Percentiles rank a stretch among this genome's conserved stretches.
These are phyloP conservation scores for Purshia tridentata DNA, from an alignment of 306 rosid genomes.

Conservation along the genomic window DNA sequence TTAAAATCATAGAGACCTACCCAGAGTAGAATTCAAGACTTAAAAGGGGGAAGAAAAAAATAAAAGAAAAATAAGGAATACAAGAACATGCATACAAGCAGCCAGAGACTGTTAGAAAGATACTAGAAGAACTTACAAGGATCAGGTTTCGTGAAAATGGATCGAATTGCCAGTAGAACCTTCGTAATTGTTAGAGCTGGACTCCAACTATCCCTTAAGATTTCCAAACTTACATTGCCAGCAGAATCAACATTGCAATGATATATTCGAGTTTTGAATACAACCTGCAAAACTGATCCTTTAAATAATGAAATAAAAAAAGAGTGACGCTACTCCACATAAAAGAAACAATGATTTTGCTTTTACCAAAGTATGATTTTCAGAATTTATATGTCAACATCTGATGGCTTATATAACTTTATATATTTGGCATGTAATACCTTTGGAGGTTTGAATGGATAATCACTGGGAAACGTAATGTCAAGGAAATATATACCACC, in stretches of 20 bases:
- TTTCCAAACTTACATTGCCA: constrained; percentile 62
- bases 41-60: neutral
- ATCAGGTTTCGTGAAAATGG: constrained; percentile 67
- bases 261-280: constrained; percentile 83
- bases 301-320: neutral
- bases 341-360: neutral
- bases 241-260: constrained; percentile 76
- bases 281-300: constrained; percentile 51
- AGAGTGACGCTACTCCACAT: no score
- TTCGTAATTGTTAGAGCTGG: constrained; percentile 84
- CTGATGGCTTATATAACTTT: neutral
- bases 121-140: constrained; percentile 59
- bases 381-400: neutral
- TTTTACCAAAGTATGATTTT: neutral
- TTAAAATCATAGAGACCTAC: no score
- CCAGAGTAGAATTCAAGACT: no score
- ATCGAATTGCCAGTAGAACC: constrained; percentile 67
- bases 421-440: constrained; percentile 28
- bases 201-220: constrained; percentile 89
- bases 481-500: constrained; percentile 91
- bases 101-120: constrained; percentile 1
- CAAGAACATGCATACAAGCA: constrained; percentile 5
- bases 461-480: constrained; percentile 69
- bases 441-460: constrained; percentile 90
- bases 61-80: neutral